Evolutionary conservation across 495 filamentous ascomycete genomes (phyloP), one percentile per base, ranked within the genome.

Genomic region (Hypoxylon cercidicola): DNA sequence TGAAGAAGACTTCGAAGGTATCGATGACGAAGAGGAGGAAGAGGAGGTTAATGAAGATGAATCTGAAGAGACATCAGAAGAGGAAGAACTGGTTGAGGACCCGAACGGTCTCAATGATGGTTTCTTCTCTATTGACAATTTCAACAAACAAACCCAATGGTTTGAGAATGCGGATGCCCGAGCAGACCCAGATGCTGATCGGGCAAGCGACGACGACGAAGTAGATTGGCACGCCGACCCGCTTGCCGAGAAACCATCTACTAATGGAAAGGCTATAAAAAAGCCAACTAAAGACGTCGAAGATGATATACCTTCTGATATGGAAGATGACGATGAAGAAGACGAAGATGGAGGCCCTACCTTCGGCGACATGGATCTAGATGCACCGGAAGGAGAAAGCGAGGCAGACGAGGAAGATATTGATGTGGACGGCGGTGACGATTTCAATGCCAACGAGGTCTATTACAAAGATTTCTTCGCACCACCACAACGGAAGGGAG

Each of bases 121-220:
- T 3, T 99, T 99, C 78, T 99, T 99, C 78, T 97, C 92, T 1
- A 96, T 99, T 62, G 93, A 98, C 60, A 88, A 97, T 50, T 99
- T 99, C 84, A 99, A 99, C 82, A 92, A 88, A 68, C 90, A 96
- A 70, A 89, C 92, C 4, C 90, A 96, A 68, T 85, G 88, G 58
- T 84, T 96, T 30, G 96, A 98, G 73, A 87, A 89, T 66, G 88
- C 90, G 73, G 95, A 98, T 78, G 82, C 81, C 10, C 75, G 79
- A 25, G 84, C 73, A 4, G 90, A 90, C 62, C 84, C 86, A 6
- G 84, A 85, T 62, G 84, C 88, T 28, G 84, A 87, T 46, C 67
- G 63, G 5, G 82, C 81, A 54, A 83, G 79, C 60, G 93, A 94
- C 45, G 93, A 96, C 44, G 93, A 96, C 66, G 88, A 91, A 10